Base-by-base conservation (phyloP, 192 early-diverging fungal genomes). In the Backusella liffmaniae region DNA sequence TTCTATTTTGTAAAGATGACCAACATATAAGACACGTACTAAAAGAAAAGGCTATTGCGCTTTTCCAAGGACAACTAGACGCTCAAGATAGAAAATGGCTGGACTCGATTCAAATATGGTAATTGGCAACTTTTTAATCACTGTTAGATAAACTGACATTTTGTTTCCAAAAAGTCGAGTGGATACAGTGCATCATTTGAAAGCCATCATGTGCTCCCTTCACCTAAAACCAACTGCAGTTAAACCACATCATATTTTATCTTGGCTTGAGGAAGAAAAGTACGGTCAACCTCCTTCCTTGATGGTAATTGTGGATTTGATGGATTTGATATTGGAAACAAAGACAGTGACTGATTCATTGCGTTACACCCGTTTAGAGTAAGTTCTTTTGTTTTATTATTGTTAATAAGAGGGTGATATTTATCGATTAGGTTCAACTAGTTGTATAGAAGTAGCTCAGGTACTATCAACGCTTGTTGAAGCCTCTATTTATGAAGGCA, bases 261-360 rank as follows among this genome's bases (percentile, higher is more conserved):
- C 56, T 62, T 62, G 56, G 56, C 56, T 62, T 62, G 56, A 62
- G 23, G 23, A 62, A 26, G 56, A 62, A 26, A 62, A 62, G 26
- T 62, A 29, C 29, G 56, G 23, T 4, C 56, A 62, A 13, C 56
- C 56, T 29, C 56, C 56, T 62, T 62, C 56, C 10, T 4, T 62
- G 56, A 62, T 62, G 18, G 26, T 62, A 62, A 10, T 62, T 10
- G 56, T 62, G 9, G 56, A 62, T 62, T 10, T 62, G 18, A 62
- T 62, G 56, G 56, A 62, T 29, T 29, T 62, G 23, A 29, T 62
- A 29, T 62, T 62, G 56, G 56, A 62, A 3, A 29, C 56, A 26
- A 62, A 62, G 3, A 62, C 26, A 4, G 9, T 62, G 0, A 29
- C 56, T 62, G 56, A 62, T 29, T 8, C 23, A 13, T 62, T 62